Base-by-base conservation (phyloP, 768 basidiomycete species). In the Lentinula raphanica region DNA sequence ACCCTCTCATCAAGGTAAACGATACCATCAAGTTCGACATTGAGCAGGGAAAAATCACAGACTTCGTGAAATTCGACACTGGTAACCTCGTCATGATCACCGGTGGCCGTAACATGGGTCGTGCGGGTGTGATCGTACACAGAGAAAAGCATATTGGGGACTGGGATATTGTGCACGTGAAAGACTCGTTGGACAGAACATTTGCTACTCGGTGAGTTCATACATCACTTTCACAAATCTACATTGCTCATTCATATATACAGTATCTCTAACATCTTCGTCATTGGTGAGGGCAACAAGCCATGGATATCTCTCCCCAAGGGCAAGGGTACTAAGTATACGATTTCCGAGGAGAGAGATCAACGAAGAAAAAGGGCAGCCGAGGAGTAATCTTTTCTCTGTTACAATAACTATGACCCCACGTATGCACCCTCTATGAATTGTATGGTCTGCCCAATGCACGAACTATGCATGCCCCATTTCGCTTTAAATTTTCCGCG, bases 61-160 rank as follows among this genome's bases (percentile, higher is more conserved):
- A 95, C 69, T 92, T 84, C 69, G 88, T 96, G 72, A 90, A 93
- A 75, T 99, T 98, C 72, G 97, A 98, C 71, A 92, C 92, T 40
- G 95, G 96, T 60, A 97, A 98, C 81, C 85, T 96, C 63, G 93
- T 92, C 73, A 92, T 96, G 82, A 84, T 97, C 78, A 99, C 97
- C 62, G 97, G 97, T 70, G 97, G 97, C 62, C 94, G 96, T 73
- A 99, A 98, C 88, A 98, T 98, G 94, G 97, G 97, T 64, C 87
- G 97, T 78, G 90, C 87, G 58, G 97, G 97, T 79, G 85, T 94
- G 62, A 97, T 99, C 68, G 86, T 93, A 54, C 92, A 96, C 79
- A 85, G 90, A 65, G 97, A 98, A 83, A 94, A 94, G 80, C 97
- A 98, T 75, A 78, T 92, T 64, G 97, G 97, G 73, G 96, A 95